Conservation (phyloP, 192 early-diverging fungal species). For the Coemansia sp. region DNA sequence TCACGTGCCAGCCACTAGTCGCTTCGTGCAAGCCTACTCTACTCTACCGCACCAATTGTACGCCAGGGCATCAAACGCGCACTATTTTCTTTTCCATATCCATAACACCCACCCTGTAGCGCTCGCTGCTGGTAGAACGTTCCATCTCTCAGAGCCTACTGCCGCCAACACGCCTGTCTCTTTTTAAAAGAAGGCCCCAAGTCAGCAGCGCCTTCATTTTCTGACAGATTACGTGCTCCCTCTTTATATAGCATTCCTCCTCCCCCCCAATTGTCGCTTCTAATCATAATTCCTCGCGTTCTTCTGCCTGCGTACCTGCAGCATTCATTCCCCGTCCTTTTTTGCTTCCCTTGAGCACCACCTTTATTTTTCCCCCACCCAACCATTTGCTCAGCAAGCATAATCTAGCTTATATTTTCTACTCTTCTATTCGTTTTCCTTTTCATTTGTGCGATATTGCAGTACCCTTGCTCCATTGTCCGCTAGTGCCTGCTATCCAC, state of each 20-base stretch:
- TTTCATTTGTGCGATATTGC: not conserved
- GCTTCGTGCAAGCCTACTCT: no score
- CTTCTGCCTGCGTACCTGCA: slow-evolving; percentile 6
- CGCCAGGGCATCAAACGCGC: no score
- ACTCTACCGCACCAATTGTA: no score
- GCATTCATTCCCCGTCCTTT: slow-evolving; percentile 5
- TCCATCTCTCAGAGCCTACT: not conserved
- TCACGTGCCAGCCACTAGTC: no score
- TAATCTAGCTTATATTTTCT: not conserved
- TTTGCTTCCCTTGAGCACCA: not conserved
- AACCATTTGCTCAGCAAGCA: slow-evolving; percentile 4
- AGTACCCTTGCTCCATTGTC: not conserved
- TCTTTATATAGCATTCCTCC: not conserved
- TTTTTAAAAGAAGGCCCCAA: not conserved
- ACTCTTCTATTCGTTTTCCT: not conserved
- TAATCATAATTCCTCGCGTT: not conserved
- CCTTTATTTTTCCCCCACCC: slow-evolving; percentile 11
- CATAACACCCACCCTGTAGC: not conserved
- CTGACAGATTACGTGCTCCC: slow-evolving; percentile 4
- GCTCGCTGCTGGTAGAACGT: not conserved
- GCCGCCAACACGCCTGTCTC: not conserved
- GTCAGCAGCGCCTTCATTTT: not conserved
- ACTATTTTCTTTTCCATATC: no score
- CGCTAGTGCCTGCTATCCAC: not conserved
- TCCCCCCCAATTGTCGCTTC: not conserved